Conservation (phyloP, 2,329 filamentous ascomycete species). For the Fusarium staphyleae region DNA sequence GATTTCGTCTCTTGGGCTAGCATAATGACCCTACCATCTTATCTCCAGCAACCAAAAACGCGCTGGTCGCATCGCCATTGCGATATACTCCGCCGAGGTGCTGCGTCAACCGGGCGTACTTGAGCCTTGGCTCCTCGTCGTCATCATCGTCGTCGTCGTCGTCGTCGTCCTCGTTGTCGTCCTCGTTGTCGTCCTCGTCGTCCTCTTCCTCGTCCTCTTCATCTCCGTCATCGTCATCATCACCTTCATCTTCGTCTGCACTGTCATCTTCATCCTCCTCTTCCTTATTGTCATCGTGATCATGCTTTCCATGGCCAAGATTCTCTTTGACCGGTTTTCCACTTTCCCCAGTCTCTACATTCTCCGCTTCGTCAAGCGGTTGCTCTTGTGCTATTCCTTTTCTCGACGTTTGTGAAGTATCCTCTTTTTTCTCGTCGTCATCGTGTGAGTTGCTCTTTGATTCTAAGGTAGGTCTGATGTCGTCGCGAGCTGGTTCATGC, state of each 20-base stretch:
- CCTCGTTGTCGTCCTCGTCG: slow-evolving; percentile 49
- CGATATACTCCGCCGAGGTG: slow-evolving; percentile 83
- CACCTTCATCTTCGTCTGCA: neutral
- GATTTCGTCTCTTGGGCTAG: neutral
- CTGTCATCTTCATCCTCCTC: slow-evolving; percentile 10
- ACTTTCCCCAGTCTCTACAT: slow-evolving; percentile 13
- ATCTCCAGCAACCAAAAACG: slow-evolving; percentile 89
- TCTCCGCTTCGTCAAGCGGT: slow-evolving; percentile 4
- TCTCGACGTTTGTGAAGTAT: slow-evolving; percentile 53
- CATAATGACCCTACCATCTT: slow-evolving; percentile 76
- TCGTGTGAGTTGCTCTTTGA: slow-evolving; percentile 7
- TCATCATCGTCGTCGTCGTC: slow-evolving; percentile 82
- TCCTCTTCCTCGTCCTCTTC: slow-evolving; percentile 38
- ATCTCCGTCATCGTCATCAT: slow-evolving; percentile 25
- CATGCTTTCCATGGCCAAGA: slow-evolving; percentile 35
- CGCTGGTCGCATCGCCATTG: slow-evolving; percentile 92
- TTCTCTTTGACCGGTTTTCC: slow-evolving; percentile 12
- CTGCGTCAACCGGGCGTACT: slow-evolving; percentile 87
- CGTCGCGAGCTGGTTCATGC: slow-evolving; percentile 27
- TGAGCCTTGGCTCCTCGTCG: slow-evolving; percentile 92
- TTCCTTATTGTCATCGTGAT: slow-evolving; percentile 23
- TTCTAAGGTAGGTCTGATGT: slow-evolving; percentile 10
- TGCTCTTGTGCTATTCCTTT: slow-evolving; percentile 31
- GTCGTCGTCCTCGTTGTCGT: slow-evolving; percentile 63
- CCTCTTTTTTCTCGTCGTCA: slow-evolving; percentile 43